phyloP scores from a whole-genome alignment of 208 protist species.

The Trypanosoma lewisi region DNA sequence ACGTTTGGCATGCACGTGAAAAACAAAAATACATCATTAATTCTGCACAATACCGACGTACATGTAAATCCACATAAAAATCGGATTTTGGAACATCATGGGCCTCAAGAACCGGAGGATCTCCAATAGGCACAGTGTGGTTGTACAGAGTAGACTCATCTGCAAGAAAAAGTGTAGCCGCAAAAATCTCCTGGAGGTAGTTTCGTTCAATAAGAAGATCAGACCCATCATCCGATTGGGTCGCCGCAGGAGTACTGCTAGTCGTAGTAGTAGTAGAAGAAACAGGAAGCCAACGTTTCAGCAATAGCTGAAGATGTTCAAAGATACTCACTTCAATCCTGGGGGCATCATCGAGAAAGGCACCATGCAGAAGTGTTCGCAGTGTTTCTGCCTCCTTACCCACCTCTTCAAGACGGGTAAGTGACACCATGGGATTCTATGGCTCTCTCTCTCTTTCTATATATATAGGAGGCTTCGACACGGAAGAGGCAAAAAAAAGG shows the following conservation, averaged over 20 bases:
- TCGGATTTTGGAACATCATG: slow-evolving; percentile 24
- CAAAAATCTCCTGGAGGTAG: slow-evolving; percentile 61
- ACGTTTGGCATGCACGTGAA: slow-evolving; percentile 27
- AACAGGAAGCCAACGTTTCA: slow-evolving; percentile 11
- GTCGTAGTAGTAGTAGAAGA: neutral
- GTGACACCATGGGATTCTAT: slow-evolving; percentile 9
- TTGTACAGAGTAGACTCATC: slow-evolving; percentile 16
- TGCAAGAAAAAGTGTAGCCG: slow-evolving; percentile 42
- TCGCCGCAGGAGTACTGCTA: neutral
- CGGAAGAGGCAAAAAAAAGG: slow-evolving; percentile 1
- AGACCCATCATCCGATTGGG: neutral
- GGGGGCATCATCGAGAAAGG: slow-evolving; percentile 49
- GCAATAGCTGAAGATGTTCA: slow-evolving; percentile 20
- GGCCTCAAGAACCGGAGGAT: neutral
- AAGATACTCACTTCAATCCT: slow-evolving; percentile 55
- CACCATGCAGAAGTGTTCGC: slow-evolving; percentile 36
- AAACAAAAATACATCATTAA: slow-evolving; percentile 67
- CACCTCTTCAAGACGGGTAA: slow-evolving; percentile 30
- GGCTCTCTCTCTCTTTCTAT: neutral
- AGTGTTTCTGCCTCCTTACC: slow-evolving; percentile 36
- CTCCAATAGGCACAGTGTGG: slow-evolving; percentile 1
- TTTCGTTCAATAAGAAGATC: slow-evolving; percentile 22
- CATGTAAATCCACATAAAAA: slow-evolving; percentile 53
- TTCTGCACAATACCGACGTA: slow-evolving; percentile 43
- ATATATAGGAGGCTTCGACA: neutral